Evolutionary conservation across 345 rosid genomes (phyloP), one percentile per base, ranked within the genome.

Genomic region (Rhizophora mangle): DNA sequence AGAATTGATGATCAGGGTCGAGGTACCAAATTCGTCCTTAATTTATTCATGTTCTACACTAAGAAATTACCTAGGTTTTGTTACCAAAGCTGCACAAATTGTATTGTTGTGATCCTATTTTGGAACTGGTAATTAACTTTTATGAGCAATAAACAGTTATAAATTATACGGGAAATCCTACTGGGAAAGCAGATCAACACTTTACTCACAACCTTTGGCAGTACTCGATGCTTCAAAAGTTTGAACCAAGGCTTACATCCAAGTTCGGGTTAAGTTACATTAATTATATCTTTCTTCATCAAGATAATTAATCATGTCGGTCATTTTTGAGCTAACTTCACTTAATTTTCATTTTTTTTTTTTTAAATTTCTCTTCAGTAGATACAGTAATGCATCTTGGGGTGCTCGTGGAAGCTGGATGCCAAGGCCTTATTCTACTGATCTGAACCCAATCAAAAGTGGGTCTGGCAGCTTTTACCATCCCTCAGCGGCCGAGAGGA

Each of bases 1-100:
- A 89, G 83, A 85, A 78, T 82, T 13, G 92, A 91, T 75, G 89
- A 86, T 65, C 76, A 76, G 10, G 77, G 84, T 56, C 89, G 84
- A 91, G 88, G 96, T 89, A 78, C 36, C 34, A 39, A 27, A 15
- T 30, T 61, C 46, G 20, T 22, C 11, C 32, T 43, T 43, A 19
- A 60, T 39, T 32, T 15, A 24, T 34, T 66, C 18, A 8, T 24
- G 16, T 64, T 46, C 16, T 30, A 36, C 15, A 29, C 61, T 26
- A 27, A n/a, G 21, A 22, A 65, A 65, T 29, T 70, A 1, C 10
- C 37, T 34, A 15, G 16, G 57, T 56, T 62, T 53, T 58, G 24
- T 65, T 56, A 47, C 36, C 49, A 26, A 26, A 21, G 22, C 30
- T 31, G 53, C 20, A 8, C 20, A 20, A 16, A 43, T 53, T 5